Evolutionary conservation across 2,329 filamentous ascomycete genomes (phyloP).

Genomic region (Phaeosphaeria sp.): DNA sequence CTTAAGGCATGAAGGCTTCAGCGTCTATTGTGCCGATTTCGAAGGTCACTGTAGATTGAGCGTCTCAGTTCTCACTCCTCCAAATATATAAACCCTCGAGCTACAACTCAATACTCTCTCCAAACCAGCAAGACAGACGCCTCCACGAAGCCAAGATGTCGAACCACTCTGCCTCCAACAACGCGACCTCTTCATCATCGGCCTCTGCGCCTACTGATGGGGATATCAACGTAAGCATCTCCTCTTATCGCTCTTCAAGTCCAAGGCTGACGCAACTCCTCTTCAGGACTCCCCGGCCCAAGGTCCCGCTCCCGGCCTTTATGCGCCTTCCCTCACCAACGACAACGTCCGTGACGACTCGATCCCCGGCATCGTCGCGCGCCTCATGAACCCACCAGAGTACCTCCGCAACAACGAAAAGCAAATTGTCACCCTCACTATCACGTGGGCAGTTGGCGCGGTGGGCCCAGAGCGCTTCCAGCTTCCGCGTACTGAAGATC

Average conservation of each 20-base stretch:
- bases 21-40: background rate
- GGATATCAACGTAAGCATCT: background rate
- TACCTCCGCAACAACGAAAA: background rate
- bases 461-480: conserved; percentile 12
- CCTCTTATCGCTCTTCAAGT: background rate
- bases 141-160: background rate
- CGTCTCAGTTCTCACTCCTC: background rate
- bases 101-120: background rate
- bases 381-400: conserved; percentile 5
- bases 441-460: conserved; percentile 12
- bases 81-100: background rate
- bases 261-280: background rate
- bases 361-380: conserved; percentile 3
- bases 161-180: background rate
- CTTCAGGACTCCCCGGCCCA: background rate
- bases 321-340: conserved; percentile 6
- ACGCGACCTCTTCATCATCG: background rate
- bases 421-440: conserved; percentile 5
- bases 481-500: background rate
- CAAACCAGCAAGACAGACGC: background rate
- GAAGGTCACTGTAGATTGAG: background rate
- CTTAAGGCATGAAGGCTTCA: background rate
- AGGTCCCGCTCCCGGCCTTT: conserved; percentile 6
- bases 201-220: background rate
- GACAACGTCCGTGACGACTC: conserved; percentile 3